phyloP scores from a whole-genome alignment of 2,329 filamentous ascomycete genomes.

The Aspergillus sclerotialis region DNA sequence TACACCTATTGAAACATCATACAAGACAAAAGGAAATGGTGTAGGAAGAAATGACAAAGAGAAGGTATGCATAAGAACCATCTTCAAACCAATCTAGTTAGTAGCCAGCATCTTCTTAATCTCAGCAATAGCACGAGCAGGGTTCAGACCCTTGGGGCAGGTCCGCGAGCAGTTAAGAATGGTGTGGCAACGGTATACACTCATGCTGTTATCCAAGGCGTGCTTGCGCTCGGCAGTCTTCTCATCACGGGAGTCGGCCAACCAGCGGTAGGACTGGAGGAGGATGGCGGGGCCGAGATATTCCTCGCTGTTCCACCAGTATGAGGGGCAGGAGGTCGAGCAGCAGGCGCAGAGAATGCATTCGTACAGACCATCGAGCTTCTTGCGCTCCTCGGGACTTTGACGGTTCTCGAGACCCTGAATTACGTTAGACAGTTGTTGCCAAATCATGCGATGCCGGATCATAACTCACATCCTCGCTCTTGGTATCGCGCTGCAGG shows the following conservation, averaged over 20 bases:
- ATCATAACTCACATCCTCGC: conserved; percentile 63
- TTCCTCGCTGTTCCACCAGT: conserved; percentile 99
- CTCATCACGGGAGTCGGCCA: conserved; percentile 92
- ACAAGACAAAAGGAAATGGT: conserved; percentile 11
- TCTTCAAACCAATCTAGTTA: conserved; percentile 15
- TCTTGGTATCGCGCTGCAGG: conserved; percentile 79
- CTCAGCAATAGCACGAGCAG: conserved; percentile 88
- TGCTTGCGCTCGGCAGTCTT: conserved; percentile 79
- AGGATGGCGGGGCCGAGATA: conserved; percentile 96
- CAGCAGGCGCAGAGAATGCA: conserved; percentile 99
- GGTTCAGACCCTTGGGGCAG: conserved; percentile 97
- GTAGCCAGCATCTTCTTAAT: conserved; percentile 94
- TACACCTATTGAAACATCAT: conserved; percentile 24
- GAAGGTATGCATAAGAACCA: conserved; percentile 7
- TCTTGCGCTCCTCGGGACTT: conserved; percentile 83
- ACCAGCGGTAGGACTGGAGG: conserved; percentile 96
- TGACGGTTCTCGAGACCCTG: conserved; percentile 91
- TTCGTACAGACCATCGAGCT: conserved; percentile 97
- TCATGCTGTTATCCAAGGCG: conserved; percentile 97
- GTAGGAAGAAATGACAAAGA: conserved; percentile 7
- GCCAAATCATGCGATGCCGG: too few species aligned
- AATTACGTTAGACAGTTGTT: neutral
- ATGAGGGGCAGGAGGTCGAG: conserved; percentile 97
- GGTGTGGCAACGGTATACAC: conserved; percentile 96
- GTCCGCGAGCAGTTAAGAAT: conserved; percentile 98